These are phyloP conservation scores for Ascocoryne sarcoides DNA, from an alignment of 2,329 filamentous ascomycete genomes.

Conservation along the genomic window DNA sequence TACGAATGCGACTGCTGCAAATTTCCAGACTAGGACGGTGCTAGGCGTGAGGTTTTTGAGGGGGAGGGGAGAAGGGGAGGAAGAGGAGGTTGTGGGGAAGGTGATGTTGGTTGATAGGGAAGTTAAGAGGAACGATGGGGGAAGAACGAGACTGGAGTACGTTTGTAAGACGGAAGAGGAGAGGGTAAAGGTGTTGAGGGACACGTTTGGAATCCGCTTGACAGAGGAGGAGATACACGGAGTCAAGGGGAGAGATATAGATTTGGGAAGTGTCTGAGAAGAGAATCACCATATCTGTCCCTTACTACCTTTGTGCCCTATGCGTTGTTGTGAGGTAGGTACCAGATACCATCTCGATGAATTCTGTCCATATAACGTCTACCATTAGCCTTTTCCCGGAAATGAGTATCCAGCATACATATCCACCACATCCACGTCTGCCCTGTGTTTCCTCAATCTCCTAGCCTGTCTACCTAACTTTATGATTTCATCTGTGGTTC, in stretches of 20 bases:
- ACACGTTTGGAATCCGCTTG: constrained; percentile 42
- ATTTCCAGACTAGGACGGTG: constrained; percentile 47
- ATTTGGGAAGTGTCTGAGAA: no score
- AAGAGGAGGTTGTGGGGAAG: constrained; percentile 38
- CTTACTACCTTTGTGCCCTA: no score
- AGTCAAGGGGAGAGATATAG: constrained; percentile 37
- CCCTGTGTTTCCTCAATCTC: no score
- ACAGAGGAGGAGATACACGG: constrained; percentile 40
- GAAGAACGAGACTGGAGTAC: constrained; percentile 39
- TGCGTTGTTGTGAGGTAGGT: no score
- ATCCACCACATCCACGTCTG: no score
- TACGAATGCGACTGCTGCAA: constrained; percentile 44
- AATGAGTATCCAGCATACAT: no score
- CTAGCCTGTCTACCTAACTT: no score
- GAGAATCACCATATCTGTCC: no score
- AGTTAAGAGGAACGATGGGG: constrained; percentile 45
- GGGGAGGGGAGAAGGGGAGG: constrained; percentile 13
- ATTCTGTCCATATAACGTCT: no score
- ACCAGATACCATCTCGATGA: no score
- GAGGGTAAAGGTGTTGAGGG: constrained; percentile 40
- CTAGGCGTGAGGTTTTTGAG: constrained; percentile 50
- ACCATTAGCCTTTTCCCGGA: no score
- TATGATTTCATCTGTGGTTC: no score
- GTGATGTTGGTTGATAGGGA: constrained; percentile 41
- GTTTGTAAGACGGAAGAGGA: constrained; percentile 43